phyloP scores from a whole-genome alignment of 1,284 basidiomycete species.

The Sparassis latifolia region DNA sequence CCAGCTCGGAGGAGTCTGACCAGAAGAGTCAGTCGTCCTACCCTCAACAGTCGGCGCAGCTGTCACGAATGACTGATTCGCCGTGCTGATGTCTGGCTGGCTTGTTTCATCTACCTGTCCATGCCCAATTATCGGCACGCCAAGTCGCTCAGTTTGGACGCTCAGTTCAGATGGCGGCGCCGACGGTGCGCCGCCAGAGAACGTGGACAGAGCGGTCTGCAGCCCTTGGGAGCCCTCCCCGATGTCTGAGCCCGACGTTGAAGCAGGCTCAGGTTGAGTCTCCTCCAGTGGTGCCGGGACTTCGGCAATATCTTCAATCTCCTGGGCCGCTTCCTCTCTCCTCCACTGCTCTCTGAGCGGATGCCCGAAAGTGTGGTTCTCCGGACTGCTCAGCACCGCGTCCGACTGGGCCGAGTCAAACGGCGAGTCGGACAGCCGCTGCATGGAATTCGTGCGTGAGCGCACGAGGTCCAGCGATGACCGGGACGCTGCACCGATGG shows the following conservation, averaged over 20 bases:
- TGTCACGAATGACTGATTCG: slow-evolving; percentile 60
- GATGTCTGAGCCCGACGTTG: slow-evolving; percentile 7
- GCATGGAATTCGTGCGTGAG: slow-evolving; percentile 48
- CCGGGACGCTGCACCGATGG: slow-evolving; percentile 51
- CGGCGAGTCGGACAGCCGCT: slow-evolving; percentile 38
- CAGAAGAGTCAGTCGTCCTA: slow-evolving; percentile 30
- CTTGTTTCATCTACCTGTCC: slow-evolving; percentile 24
- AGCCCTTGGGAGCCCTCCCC: slow-evolving; percentile 6
- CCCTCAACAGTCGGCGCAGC: slow-evolving; percentile 50
- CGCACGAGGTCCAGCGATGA: slow-evolving; percentile 54
- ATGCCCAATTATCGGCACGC: slow-evolving; percentile 19
- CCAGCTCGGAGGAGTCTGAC: slow-evolving; percentile 30
- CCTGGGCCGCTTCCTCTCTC: slow-evolving; percentile 15
- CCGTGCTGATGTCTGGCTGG: slow-evolving; percentile 59
- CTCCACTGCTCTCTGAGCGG: slow-evolving; percentile 30
- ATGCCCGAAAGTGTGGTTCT: slow-evolving; percentile 68
- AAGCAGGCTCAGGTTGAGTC: slow-evolving; percentile 9
- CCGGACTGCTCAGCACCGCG: slow-evolving; percentile 41
- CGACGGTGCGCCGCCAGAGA: slow-evolving; percentile 18
- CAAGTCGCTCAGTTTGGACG: slow-evolving; percentile 17
- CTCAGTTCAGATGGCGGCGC: slow-evolving; percentile 14
- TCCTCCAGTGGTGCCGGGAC: slow-evolving; percentile 7
- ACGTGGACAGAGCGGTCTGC: slow-evolving; percentile 15
- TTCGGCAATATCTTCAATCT: slow-evolving; percentile 15
- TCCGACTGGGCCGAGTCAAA: slow-evolving; percentile 39